phyloP scores from a whole-genome alignment of 106 monocot species.

The Dendrobium chrysotoxum region DNA sequence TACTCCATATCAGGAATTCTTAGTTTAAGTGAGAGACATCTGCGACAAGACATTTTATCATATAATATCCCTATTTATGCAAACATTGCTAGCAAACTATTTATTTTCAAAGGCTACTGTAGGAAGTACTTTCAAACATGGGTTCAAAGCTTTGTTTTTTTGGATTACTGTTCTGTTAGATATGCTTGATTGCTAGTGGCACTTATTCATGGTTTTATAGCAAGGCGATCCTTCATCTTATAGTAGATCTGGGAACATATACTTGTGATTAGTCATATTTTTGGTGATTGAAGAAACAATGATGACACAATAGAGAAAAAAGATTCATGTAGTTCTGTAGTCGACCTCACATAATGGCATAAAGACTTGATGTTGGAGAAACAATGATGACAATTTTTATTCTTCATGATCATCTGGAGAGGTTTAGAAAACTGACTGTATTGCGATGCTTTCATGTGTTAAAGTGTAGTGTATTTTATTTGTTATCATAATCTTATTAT shows the following conservation, averaged over 20 bases:
- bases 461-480: background rate
- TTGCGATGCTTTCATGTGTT: background rate
- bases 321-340: too few relatives aligned
- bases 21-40: background rate
- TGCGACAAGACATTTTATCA: background rate
- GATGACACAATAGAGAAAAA: background rate
- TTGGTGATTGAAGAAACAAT: background rate
- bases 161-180: background rate
- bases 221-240: background rate
- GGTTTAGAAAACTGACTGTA: background rate
- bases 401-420: background rate
- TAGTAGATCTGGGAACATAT: background rate
- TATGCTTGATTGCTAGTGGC: background rate
- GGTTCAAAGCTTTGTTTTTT: background rate
- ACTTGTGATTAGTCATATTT: background rate
- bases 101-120: background rate
- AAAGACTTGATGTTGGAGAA: background rate
- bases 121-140: background rate
- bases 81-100: background rate
- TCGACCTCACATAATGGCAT: too few relatives aligned
- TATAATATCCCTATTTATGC: background rate
- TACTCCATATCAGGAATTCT: background rate
- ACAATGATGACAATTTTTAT: background rate
- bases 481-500: too few relatives aligned
- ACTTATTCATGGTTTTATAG: background rate